Conservation (phyloP, 139 green algal genomes). For the Edaphochlamys debaryana region DNA sequence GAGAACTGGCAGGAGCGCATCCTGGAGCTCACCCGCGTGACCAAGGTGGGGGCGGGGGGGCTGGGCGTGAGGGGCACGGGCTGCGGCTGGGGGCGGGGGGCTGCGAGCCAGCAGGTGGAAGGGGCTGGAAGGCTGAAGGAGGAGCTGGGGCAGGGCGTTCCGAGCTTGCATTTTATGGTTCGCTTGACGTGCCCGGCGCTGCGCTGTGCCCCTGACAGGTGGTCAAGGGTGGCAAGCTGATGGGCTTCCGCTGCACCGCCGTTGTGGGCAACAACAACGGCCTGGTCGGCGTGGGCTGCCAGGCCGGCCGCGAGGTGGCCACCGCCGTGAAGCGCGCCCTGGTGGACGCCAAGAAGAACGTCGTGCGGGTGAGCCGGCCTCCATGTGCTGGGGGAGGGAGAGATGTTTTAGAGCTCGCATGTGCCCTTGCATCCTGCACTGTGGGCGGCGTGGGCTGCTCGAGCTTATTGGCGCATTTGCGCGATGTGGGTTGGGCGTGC, state of each 20-base stretch:
- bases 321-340: conserved; percentile 86
- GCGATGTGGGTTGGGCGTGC: no score
- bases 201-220: no score
- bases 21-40: conserved; percentile 87
- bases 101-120: conserved; percentile 55
- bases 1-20: conserved; percentile 67
- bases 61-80: neutral
- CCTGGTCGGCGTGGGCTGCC: conserved; percentile 89
- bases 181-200: no score
- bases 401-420: no score
- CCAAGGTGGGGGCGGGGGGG: conserved; percentile 97
- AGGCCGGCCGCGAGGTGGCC: conserved; percentile 87
- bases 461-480: no score
- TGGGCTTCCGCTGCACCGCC: conserved; percentile 87
- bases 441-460: no score
- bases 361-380: conserved; percentile 69
- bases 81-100: neutral
- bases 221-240: conserved; percentile 91
- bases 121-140: no score
- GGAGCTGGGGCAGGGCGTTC: no score
- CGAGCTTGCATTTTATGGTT: no score
- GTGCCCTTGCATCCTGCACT: no score
- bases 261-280: conserved; percentile 69
- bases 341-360: conserved; percentile 75
- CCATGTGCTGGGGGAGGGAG: no score